Evolutionary conservation across 371 early-diverging fungal genomes (phyloP).

Genomic region (Mucor piriformis): DNA sequence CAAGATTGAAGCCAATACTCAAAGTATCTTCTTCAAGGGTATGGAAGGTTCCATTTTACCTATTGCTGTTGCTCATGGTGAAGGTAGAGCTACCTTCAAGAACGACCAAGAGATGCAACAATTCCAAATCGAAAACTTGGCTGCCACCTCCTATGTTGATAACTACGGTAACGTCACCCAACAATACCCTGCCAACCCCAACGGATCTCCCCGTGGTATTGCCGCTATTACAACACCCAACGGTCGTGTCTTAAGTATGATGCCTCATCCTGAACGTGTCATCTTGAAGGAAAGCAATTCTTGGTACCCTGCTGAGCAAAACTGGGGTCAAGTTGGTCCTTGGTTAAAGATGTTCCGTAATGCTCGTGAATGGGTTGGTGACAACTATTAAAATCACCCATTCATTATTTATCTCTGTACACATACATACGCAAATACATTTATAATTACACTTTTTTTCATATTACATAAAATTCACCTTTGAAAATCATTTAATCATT

Average conservation of each 20-base stretch:
- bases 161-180: conserved; percentile 76
- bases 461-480: neutral
- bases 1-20: conserved; percentile 49
- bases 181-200: conserved; percentile 94
- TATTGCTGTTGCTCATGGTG: conserved; percentile 96
- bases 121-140: conserved; percentile 54
- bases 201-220: conserved; percentile 87
- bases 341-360: conserved; percentile 86
- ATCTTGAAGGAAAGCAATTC: conserved; percentile 84
- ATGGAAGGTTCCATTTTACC: conserved; percentile 93
- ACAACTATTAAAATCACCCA: conserved; percentile 28
- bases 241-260: conserved; percentile 91
- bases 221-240: conserved; percentile 82
- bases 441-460: neutral
- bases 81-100: conserved; percentile 88
- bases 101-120: conserved; percentile 38
- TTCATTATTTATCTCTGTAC: neutral
- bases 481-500: too few species aligned
- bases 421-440: neutral
- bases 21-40: conserved; percentile 80
- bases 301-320: conserved; percentile 73
- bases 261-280: conserved; percentile 98
- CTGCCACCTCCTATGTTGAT: conserved; percentile 81
- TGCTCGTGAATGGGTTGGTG: conserved; percentile 79
- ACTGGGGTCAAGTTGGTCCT: conserved; percentile 82